These are phyloP conservation scores for Pseudopyricularia cyperi DNA, from an alignment of 2,329 filamentous ascomycete species.

Conservation along the genomic window DNA sequence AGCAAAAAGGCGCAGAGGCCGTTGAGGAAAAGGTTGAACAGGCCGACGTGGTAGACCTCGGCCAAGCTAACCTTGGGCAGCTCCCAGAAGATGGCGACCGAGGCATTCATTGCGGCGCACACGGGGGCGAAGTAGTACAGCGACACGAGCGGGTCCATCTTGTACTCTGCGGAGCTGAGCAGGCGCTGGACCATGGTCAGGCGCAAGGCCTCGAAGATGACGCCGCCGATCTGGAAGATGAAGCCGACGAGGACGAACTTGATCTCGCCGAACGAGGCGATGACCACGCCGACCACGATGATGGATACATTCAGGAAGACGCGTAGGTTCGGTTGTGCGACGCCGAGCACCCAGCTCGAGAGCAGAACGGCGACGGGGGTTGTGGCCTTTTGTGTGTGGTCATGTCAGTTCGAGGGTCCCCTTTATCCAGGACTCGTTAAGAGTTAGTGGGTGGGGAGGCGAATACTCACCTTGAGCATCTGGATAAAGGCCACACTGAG, in stretches of 20 bases:
- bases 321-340: constrained; percentile 72
- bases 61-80: constrained; percentile 54
- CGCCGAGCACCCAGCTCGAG: constrained; percentile 76
- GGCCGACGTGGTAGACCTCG: constrained; percentile 61
- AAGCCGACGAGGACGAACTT: constrained; percentile 76
- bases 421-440: background rate
- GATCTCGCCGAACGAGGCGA: constrained; percentile 92
- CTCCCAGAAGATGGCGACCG: constrained; percentile 62
- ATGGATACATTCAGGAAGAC: constrained; percentile 86
- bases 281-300: constrained; percentile 88
- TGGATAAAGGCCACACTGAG: constrained; percentile 95
- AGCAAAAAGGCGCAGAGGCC: constrained; percentile 68
- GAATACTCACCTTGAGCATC: constrained; percentile 64
- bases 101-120: constrained; percentile 69
- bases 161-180: constrained; percentile 71
- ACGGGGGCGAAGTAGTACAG: constrained; percentile 84
- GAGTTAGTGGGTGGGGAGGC: constrained; percentile 23
- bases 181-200: constrained; percentile 76
- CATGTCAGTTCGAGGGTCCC: constrained; percentile 3
- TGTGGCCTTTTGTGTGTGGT: constrained; percentile 49
- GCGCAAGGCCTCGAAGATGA: constrained; percentile 70
- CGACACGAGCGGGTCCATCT: constrained; percentile 83
- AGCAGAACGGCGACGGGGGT: constrained; percentile 88
- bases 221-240: constrained; percentile 64
- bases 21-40: constrained; percentile 61